Evolutionary conservation across 352 stramenopile species (phyloP), one percentile per base, ranked within the genome.

Genomic region (Saprolegnia diclina): DNA sequence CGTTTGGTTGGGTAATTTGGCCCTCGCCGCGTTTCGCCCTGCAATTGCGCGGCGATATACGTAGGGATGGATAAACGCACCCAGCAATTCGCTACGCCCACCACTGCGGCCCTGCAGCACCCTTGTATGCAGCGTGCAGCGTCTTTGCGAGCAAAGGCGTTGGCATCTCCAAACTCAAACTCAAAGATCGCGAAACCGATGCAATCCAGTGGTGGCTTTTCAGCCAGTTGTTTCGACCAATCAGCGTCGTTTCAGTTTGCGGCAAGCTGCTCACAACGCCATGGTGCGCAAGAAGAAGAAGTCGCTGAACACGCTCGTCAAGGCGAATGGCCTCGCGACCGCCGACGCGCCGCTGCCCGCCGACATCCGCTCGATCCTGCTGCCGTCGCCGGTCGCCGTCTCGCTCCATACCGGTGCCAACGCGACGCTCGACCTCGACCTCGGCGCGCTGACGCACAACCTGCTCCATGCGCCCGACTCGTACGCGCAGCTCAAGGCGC

Each of bases 211-310:
- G 42, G 42, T 48, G 42, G 13, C 42, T 48, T 48, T 48, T 48
- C 42, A 48, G 42, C 42, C 42, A 48, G 10, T 48, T 48, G 42
- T 48, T 48, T 48, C 13, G 18, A n/a, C 42, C 42, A 48, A 48
- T 48, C 42, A 48, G 35, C 52, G 52, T 35, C 29, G 29, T 35
- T 52, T 21, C 45, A 52, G n/a, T 5, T 54, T 54, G 46, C n/a
- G 24, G n/a, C 24, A 29, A 54, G n/a, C 24, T 59, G n/a, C 24
- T 59, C 16, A 16, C 24, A 40, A 56, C 35, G 32, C 22, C 35
- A 93, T 91, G 83, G 80, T 91, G 74, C 85, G 85, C 68, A 91
- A 87, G 76, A 93, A 93, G 76, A 80, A 78, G 63, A 90, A 90
- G 67, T 82, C 78, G 21, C 73, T 88, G 38, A 90, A 90, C 72